A percentile compares a stretch with the other conserved stretches of the same genome.
Conservation (phyloP, 306 rosid genomes). For the Cucurbita ficifolia region DNA sequence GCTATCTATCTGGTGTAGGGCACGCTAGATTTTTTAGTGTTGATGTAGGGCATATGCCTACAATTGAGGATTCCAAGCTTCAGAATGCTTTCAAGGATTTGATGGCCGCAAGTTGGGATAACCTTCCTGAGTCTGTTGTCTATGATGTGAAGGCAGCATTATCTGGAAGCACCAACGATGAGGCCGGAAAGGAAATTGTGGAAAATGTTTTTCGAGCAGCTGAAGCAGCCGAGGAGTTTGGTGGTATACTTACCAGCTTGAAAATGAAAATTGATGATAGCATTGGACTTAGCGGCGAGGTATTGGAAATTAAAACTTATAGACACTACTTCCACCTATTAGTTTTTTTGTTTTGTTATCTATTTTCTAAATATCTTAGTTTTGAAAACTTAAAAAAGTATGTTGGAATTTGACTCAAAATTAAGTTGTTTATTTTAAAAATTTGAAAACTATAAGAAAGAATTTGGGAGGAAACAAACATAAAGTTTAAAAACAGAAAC, state of each 20-base stretch:
- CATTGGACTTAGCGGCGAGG: slow-evolving; percentile 80
- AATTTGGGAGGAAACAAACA: too few species aligned
- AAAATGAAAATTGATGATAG: slow-evolving; percentile 82
- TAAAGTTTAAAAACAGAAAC: too few species aligned
- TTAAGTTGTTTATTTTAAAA: too few species aligned
- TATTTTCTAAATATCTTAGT: too few species aligned
- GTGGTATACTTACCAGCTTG: slow-evolving; percentile 39
- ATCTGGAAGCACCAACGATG: slow-evolving; percentile 52
- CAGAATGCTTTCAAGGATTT: slow-evolving; percentile 75
- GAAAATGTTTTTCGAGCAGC: slow-evolving; percentile 65
- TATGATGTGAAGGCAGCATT: slow-evolving; percentile 40
- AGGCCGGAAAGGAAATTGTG: slow-evolving; percentile 48
- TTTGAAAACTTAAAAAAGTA: too few species aligned
- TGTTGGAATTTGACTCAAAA: too few species aligned
- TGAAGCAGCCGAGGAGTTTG: slow-evolving; percentile 68
- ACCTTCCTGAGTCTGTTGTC: slow-evolving; percentile 29
- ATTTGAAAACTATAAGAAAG: too few species aligned
- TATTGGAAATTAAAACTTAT: slow-evolving; percentile 6
- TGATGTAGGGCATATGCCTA: slow-evolving; percentile 43
- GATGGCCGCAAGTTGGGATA: slow-evolving; percentile 40
- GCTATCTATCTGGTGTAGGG: slow-evolving; percentile 45
- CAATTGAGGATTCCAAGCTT: slow-evolving; percentile 46
- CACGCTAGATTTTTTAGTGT: slow-evolving; percentile 39
- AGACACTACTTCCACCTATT: too few species aligned
- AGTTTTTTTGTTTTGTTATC: too few species aligned